A percentile compares a stretch with the other conserved stretches of the same genome.
phyloP scores from a whole-genome alignment of 345 rosid species.

The Capsella bursapastoris region DNA sequence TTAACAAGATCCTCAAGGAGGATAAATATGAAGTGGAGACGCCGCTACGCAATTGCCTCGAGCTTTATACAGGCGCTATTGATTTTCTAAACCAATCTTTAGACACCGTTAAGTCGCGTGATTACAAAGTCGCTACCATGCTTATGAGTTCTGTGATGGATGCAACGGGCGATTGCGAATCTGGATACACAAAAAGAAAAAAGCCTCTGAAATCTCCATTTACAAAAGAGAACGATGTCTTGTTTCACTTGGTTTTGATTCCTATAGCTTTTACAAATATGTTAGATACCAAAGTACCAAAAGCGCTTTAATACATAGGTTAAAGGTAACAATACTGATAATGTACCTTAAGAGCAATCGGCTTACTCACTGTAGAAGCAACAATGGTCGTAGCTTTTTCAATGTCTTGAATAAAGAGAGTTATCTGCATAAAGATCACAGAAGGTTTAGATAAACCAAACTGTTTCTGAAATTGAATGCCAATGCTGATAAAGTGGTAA shows the following conservation, averaged over 20 bases:
- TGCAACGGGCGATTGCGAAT: conserved; percentile 50
- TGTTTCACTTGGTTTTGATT: conserved; percentile 46
- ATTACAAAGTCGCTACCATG: conserved; percentile 39
- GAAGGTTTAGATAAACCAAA: conserved; percentile 17
- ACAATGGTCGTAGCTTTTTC: conserved; percentile 25
- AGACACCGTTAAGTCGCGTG: conserved; percentile 20
- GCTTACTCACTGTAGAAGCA: conserved; percentile 29
- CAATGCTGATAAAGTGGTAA: not conserved
- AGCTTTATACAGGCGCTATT: conserved; percentile 45
- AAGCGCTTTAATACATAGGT: not conserved
- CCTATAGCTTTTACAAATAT: conserved; percentile 50
- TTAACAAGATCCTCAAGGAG: conserved; percentile 30
- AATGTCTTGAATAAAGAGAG: not conserved
- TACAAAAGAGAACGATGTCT: conserved; percentile 36
- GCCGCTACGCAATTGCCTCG: conserved; percentile 46
- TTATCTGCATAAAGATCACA: conserved; percentile 29
- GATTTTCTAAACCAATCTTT: conserved; percentile 34
- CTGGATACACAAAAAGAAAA: conserved; percentile 47
- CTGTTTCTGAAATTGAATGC: not conserved
- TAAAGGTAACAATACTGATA: not conserved
- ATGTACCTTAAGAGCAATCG: conserved; percentile 23
- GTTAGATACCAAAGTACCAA: conserved; percentile 28
- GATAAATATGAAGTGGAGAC: conserved; percentile 19
- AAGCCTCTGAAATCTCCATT: conserved; percentile 38
- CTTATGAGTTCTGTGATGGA: conserved; percentile 51